Evolutionary conservation across 495 filamentous ascomycete species (phyloP).

Genomic region (Pseudevernia furfuracea): DNA sequence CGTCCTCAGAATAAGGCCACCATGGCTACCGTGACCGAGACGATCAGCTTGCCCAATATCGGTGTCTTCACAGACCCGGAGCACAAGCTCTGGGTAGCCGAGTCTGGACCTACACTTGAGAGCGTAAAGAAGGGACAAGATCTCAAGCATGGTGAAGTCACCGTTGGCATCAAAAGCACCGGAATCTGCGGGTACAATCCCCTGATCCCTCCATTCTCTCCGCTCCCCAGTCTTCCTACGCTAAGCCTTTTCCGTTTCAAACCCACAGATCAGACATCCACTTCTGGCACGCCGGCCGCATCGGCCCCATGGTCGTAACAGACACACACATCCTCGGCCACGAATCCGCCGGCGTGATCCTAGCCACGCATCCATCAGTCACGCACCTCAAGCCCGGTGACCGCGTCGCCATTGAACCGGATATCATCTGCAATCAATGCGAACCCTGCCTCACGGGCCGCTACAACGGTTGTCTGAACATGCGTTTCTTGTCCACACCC

Average conservation of each 20-base stretch:
- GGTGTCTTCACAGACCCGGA: conserved; percentile 90
- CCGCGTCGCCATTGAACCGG: conserved; percentile 68
- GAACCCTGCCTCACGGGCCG: conserved; percentile 60
- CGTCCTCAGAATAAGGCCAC: conserved; percentile 17
- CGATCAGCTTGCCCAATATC: conserved; percentile 66
- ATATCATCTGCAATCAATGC: conserved; percentile 73
- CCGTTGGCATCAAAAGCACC: conserved; percentile 42
- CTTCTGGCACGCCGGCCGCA: conserved; percentile 45
- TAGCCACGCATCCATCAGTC: conserved; percentile 43
- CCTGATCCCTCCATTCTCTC: not conserved
- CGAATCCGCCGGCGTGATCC: conserved; percentile 38
- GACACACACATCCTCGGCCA: conserved; percentile 41
- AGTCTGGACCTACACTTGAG: conserved; percentile 66
- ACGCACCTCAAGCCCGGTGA: conserved; percentile 57
- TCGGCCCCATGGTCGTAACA: conserved; percentile 32
- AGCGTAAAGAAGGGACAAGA: conserved; percentile 60
- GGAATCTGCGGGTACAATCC: conserved; percentile 48
- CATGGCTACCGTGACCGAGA: conserved; percentile 20
- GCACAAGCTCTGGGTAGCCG: conserved; percentile 84
- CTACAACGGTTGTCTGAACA: conserved; percentile 79
- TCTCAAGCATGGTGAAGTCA: conserved; percentile 61
- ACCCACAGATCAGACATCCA: conserved; percentile 60
- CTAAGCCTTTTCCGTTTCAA: not conserved
- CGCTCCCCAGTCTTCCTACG: too few species aligned
- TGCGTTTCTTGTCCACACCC: conserved; percentile 78